phyloP scores from a whole-genome alignment of 345 rosid species.

The Murraya paniculata region DNA sequence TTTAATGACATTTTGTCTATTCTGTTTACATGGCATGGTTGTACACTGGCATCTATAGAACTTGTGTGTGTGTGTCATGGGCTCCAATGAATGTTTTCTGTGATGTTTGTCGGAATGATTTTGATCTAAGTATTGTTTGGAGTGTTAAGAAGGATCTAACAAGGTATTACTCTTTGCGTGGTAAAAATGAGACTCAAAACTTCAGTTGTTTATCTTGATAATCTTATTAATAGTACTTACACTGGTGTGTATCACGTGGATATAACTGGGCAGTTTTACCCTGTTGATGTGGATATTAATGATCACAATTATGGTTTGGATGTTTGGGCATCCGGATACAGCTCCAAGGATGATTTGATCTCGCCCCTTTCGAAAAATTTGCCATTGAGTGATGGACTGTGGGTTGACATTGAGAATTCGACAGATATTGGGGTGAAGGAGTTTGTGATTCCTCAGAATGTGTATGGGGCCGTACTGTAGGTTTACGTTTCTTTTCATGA shows the following conservation, averaged over 20 bases:
- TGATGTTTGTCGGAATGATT: no score
- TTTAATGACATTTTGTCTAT: no score
- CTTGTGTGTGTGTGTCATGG: no score
- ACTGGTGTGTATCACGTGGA: slow-evolving; percentile 80
- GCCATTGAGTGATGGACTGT: slow-evolving; percentile 73
- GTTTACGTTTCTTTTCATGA: slow-evolving; percentile 91
- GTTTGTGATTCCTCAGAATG: slow-evolving; percentile 62
- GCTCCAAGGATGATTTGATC: slow-evolving; percentile 65
- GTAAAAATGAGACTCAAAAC: slow-evolving; percentile 46
- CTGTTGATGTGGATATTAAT: slow-evolving; percentile 23
- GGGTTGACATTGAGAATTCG: slow-evolving; percentile 69
- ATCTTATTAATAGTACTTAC: slow-evolving; percentile 54
- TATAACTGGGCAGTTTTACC: slow-evolving; percentile 60
- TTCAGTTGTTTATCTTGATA: slow-evolving; percentile 64
- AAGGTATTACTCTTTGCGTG: slow-evolving; percentile 67
- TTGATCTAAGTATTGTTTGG: slow-evolving; percentile 44
- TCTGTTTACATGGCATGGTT: no score
- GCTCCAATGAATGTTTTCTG: no score
- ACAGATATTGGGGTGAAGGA: slow-evolving; percentile 43
- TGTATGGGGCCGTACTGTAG: slow-evolving; percentile 80
- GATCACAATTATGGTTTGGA: slow-evolving; percentile 1
- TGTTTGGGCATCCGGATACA: slow-evolving; percentile 24
- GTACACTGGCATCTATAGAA: no score
- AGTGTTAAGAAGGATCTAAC: slow-evolving; percentile 72
- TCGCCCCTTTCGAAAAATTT: slow-evolving; percentile 65